Percentiles rank a stretch among this genome's conserved stretches.
These are phyloP conservation scores for Heritiera littoralis DNA, from an alignment of 345 rosid genomes.

Conservation along the genomic window DNA sequence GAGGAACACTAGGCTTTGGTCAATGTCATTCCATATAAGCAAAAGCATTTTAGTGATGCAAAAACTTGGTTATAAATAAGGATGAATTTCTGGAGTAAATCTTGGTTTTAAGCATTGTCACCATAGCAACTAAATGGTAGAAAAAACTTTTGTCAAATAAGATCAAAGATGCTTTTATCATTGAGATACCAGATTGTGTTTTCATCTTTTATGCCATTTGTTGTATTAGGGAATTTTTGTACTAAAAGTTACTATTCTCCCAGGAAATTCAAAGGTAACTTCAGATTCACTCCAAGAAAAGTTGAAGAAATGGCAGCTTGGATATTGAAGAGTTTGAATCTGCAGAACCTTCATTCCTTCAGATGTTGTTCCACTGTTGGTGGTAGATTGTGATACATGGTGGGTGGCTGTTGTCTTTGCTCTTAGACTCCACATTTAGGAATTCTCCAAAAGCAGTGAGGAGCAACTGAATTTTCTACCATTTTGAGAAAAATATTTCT, in stretches of 20 bases:
- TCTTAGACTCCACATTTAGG: not conserved
- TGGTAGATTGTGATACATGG: not conserved
- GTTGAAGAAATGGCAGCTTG: not conserved
- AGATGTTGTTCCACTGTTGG: not conserved
- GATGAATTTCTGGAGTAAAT: not conserved
- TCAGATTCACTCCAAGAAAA: not conserved
- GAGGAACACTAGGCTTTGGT: not conserved
- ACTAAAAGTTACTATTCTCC: not conserved
- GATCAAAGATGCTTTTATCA: not conserved
- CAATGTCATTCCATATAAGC: not conserved
- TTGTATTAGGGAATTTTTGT: not conserved
- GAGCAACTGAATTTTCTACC: not conserved
- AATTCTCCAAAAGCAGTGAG: not conserved
- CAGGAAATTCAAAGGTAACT: not conserved
- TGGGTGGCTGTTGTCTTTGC: not conserved
- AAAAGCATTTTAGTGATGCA: not conserved
- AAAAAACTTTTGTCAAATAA: not conserved
- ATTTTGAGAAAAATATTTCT: not conserved
- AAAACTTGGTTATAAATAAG: not conserved
- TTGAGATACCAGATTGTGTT: not conserved
- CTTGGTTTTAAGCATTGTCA: not conserved
- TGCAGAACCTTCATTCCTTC: not conserved
- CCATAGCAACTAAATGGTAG: slow-evolving; percentile 3
- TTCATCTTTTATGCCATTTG: not conserved
- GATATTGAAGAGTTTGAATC: not conserved